These are phyloP conservation scores for Trichoderma erinaceum DNA, from an alignment of 495 filamentous ascomycete species.

Conservation along the genomic window DNA sequence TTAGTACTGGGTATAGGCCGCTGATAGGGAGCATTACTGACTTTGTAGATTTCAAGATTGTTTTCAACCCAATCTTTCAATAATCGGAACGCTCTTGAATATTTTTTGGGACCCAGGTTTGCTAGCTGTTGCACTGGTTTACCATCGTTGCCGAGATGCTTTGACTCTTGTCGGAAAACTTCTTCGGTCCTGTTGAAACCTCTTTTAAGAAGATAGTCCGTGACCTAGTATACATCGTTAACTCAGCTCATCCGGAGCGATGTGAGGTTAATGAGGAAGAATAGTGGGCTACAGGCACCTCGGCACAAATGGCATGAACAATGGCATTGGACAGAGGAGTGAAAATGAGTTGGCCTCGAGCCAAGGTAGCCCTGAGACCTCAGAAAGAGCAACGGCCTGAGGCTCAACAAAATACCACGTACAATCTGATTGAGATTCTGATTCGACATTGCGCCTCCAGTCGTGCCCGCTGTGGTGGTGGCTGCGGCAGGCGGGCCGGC, in stretches of 20 bases:
- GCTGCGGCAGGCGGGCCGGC: conserved; percentile 19
- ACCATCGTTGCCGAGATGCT: conserved; percentile 67
- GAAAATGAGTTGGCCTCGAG: not conserved
- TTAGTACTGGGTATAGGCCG: conserved; percentile 26
- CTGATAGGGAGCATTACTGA: conserved; percentile 26
- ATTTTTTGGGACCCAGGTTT: conserved; percentile 69
- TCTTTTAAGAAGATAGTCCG: conserved; percentile 94
- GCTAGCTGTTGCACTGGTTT: conserved; percentile 58
- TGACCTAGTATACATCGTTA: conserved; percentile 53
- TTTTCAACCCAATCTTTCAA: conserved; percentile 79
- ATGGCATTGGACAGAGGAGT: not conserved
- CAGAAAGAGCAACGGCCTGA: conserved; percentile 18
- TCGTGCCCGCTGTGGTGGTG: conserved; percentile 22
- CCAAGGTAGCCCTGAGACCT: not conserved
- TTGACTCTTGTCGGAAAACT: conserved; percentile 82
- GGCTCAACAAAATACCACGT: conserved; percentile 35
- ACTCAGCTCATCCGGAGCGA: not conserved
- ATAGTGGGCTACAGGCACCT: not conserved
- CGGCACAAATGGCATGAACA: not conserved
- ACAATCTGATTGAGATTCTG: conserved; percentile 96
- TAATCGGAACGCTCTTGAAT: conserved; percentile 63
- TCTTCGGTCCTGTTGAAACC: conserved; percentile 91
- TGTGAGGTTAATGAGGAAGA: no score
- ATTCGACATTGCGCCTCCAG: conserved; percentile 36
- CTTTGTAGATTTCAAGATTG: conserved; percentile 89